A percentile compares a stretch with the other conserved stretches of the same genome.
Evolutionary conservation across 192 early-diverging fungal genomes (phyloP).

Genomic region (Backusella circina): DNA sequence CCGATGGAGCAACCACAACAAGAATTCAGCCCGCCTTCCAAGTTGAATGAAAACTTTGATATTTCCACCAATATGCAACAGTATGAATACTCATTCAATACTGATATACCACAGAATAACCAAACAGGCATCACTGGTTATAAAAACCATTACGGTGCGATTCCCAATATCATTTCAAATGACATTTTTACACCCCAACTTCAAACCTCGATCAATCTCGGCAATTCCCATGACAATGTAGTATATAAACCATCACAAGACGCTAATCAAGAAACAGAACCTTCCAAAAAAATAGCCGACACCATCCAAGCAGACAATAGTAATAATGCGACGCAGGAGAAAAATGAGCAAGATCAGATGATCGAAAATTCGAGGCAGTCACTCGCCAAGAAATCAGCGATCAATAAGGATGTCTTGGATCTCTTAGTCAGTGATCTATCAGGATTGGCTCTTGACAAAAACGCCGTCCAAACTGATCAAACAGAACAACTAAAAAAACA

Average conservation of each 20-base stretch:
- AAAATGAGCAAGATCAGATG: background rate
- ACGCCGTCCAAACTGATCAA: background rate
- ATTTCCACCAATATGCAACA: background rate
- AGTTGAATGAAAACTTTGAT: background rate
- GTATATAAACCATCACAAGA: background rate
- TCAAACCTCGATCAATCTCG: background rate
- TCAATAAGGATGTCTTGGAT: slow-evolving; percentile 7
- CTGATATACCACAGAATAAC: background rate
- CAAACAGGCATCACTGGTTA: background rate
- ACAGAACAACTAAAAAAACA: background rate
- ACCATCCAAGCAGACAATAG: too few relatives aligned
- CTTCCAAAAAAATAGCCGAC: background rate
- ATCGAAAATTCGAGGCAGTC: background rate
- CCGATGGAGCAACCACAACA: background rate
- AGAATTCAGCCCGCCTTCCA: background rate
- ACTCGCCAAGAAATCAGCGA: slow-evolving; percentile 9
- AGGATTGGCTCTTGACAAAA: background rate
- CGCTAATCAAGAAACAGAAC: background rate
- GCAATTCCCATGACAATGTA: background rate
- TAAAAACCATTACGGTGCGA: background rate
- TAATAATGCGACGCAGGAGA: background rate
- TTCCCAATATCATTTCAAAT: background rate
- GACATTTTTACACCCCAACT: background rate
- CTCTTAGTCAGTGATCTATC: slow-evolving; percentile 1
- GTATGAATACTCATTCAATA: background rate